Conservation (phyloP, 2,329 filamentous ascomycete species). For the Nemania sp. region DNA sequence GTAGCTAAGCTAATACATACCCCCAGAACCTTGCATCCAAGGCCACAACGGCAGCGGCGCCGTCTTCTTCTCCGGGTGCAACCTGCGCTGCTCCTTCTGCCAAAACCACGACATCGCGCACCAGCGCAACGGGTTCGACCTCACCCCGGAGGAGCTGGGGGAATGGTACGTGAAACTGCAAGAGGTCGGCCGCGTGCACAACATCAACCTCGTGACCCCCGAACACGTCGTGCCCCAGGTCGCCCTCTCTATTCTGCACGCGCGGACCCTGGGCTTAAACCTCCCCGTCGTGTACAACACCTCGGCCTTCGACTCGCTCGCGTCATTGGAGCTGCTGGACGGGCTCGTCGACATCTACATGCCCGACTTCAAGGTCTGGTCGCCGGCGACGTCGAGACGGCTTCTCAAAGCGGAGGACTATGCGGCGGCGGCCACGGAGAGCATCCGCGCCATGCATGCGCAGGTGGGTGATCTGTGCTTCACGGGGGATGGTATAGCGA, state of each 20-base stretch:
- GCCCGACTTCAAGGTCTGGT: constrained; percentile 91
- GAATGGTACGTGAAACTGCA: constrained; percentile 89
- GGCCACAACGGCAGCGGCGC: constrained; percentile 83
- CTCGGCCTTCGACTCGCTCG: constrained; percentile 81
- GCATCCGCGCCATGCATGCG: constrained; percentile 81
- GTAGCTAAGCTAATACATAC: constrained; percentile 24
- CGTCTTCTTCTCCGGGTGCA: constrained; percentile 84
- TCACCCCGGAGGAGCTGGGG: constrained; percentile 81
- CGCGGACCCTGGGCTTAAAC: constrained; percentile 74
- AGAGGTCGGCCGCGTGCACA: constrained; percentile 83
- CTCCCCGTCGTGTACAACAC: constrained; percentile 88
- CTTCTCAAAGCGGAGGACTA: constrained; percentile 85
- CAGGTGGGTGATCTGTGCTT: constrained; percentile 89
- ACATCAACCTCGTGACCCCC: constrained; percentile 88
- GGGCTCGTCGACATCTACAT: constrained; percentile 87
- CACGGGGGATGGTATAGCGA: constrained; percentile 82
- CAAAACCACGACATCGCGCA: constrained; percentile 89
- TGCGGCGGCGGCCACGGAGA: constrained; percentile 77
- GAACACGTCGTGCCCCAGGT: constrained; percentile 91
- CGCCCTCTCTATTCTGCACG: constrained; percentile 79
- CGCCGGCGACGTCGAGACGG: constrained; percentile 71
- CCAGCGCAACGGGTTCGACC: constrained; percentile 81
- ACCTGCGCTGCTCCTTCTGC: constrained; percentile 80
- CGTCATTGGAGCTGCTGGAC: constrained; percentile 78
- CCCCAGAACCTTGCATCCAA: constrained; percentile 80